phyloP scores from a whole-genome alignment of 2,329 filamentous ascomycete species.

The Catunica adiposa region DNA sequence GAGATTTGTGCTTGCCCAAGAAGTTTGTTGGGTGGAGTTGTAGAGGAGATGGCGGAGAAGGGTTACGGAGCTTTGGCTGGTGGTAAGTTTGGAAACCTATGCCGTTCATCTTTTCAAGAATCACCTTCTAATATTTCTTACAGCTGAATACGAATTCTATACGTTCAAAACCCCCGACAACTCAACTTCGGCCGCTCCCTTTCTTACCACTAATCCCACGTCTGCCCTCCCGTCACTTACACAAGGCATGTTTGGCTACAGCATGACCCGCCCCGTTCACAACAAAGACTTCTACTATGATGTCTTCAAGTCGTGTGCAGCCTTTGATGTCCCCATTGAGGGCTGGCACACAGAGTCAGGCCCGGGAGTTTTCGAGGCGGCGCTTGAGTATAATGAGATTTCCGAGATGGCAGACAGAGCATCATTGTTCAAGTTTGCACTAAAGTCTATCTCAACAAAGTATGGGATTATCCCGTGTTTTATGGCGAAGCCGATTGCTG shows the following conservation, averaged over 20 bases:
- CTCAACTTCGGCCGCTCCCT: conserved; percentile 52
- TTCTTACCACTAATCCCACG: conserved; percentile 56
- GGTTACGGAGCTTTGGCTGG: conserved; percentile 81
- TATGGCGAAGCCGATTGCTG: conserved; percentile 92
- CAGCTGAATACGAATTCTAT: conserved; percentile 92
- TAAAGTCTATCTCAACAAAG: conserved; percentile 74
- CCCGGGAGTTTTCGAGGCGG: conserved; percentile 88
- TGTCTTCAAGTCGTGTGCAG: conserved; percentile 62
- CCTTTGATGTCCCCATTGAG: conserved; percentile 69
- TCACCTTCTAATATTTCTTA: not conserved
- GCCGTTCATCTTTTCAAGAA: too few relatives aligned
- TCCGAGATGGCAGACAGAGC: conserved; percentile 82
- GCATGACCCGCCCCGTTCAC: conserved; percentile 67
- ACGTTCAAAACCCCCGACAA: conserved; percentile 59
- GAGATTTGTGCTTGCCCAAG: conserved; percentile 66
- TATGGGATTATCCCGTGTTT: conserved; percentile 92
- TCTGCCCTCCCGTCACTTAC: conserved; percentile 62
- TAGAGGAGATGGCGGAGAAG: conserved; percentile 47
- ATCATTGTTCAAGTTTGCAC: conserved; percentile 75
- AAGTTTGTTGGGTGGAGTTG: conserved; percentile 51
- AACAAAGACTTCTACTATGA: conserved; percentile 89
- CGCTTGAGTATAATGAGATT: conserved; percentile 79
- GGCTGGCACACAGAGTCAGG: conserved; percentile 94
- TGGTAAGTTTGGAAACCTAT: conserved; percentile 38
- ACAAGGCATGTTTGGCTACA: conserved; percentile 94